These are phyloP conservation scores for Rhodofomes roseus DNA, from an alignment of 1,284 basidiomycete species.

Conservation along the genomic window DNA sequence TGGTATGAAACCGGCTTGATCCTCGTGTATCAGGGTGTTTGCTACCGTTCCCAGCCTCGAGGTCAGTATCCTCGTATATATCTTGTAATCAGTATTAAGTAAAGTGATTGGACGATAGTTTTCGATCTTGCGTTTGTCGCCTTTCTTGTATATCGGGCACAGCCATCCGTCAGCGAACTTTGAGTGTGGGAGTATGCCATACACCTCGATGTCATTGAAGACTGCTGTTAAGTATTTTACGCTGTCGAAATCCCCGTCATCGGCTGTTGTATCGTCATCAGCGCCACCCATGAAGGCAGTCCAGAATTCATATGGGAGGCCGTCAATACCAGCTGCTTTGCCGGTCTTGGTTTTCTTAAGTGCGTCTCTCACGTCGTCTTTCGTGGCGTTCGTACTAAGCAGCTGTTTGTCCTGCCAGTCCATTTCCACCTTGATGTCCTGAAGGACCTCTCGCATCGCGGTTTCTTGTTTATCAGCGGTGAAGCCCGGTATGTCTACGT, in stretches of 20 bases:
- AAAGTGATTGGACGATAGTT: conserved; percentile 34
- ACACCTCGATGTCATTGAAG: background rate
- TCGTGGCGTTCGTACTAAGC: background rate
- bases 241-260: too few species aligned
- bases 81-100: conserved; percentile 31
- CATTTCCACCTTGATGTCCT: background rate
- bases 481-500: too few species aligned
- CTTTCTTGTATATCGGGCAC: conserved; percentile 34
- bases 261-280: conserved; percentile 4
- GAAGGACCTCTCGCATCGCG: background rate
- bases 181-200: background rate
- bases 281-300: conserved; percentile 16
- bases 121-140: conserved; percentile 18
- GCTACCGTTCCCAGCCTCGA: conserved; percentile 13
- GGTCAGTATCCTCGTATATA: conserved; percentile 21
- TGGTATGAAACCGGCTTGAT: conserved; percentile 30
- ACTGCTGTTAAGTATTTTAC: background rate
- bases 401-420: background rate
- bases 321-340: conserved; percentile 17
- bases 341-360: background rate
- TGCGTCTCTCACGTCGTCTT: background rate
- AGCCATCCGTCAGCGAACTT: conserved; percentile 30
- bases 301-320: conserved; percentile 21
- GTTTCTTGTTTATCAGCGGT: background rate
- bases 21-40: conserved; percentile 14